These are phyloP conservation scores for Isabelozyma gotoi DNA, from an alignment of 805 yeast species.

Conservation along the genomic window DNA sequence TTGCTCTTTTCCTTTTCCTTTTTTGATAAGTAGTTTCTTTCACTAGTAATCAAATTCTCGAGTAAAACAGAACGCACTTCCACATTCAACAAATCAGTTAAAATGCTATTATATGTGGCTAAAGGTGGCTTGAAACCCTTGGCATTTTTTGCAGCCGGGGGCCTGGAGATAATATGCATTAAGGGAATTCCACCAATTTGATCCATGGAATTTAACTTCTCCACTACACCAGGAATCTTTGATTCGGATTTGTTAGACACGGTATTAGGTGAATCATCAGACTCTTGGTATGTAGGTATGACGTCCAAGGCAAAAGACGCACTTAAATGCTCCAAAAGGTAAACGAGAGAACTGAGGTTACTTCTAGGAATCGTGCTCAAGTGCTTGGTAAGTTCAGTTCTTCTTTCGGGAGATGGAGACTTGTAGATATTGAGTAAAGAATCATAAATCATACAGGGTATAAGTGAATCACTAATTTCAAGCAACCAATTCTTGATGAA, in stretches of 20 bases:
- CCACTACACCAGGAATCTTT: slow-evolving; percentile 5
- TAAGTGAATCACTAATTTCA: slow-evolving; percentile 40
- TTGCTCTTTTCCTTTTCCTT: slow-evolving; percentile 30
- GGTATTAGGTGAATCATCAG: slow-evolving; percentile 20
- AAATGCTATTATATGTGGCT: slow-evolving; percentile 21
- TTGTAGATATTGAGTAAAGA: slow-evolving; percentile 21
- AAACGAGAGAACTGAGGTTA: slow-evolving; percentile 36
- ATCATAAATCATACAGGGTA: slow-evolving; percentile 42
- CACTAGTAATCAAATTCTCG: slow-evolving; percentile 23
- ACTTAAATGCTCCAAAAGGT: slow-evolving; percentile 33
- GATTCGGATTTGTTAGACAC: slow-evolving; percentile 6
- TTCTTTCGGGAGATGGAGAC: slow-evolving; percentile 7
- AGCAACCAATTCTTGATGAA: slow-evolving; percentile 41
- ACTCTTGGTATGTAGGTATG: slow-evolving; percentile 23
- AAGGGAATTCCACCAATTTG: slow-evolving; percentile 39
- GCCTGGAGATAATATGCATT: slow-evolving; percentile 39
- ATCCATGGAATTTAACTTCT: slow-evolving; percentile 33
- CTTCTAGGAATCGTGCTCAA: slow-evolving; percentile 38
- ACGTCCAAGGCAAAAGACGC: slow-evolving; percentile 18
- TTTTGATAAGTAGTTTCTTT: slow-evolving; percentile 22
- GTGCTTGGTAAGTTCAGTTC: slow-evolving; percentile 19
- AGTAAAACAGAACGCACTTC: slow-evolving; percentile 20
- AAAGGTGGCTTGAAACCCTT: slow-evolving; percentile 42
- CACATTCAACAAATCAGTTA: slow-evolving; percentile 25
- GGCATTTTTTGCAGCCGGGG: slow-evolving; percentile 34